Percentiles rank a stretch among this genome's conserved stretches.
phyloP scores from a whole-genome alignment of 2,329 filamentous ascomycete genomes.

The Pochonia chlamydosporia region DNA sequence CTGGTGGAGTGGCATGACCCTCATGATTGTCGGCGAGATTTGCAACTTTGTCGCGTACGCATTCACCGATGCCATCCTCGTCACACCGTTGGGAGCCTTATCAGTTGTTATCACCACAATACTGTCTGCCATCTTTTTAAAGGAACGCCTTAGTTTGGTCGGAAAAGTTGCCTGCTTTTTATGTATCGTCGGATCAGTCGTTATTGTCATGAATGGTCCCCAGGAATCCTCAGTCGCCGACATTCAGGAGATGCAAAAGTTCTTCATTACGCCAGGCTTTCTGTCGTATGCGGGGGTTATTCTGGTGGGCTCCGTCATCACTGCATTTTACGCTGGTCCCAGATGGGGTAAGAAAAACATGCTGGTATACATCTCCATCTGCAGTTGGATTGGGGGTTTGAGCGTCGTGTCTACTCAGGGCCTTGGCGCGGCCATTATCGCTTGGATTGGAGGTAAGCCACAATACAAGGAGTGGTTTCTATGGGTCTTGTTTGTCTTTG shows the following conservation, averaged over 20 bases:
- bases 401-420: constrained; percentile 95
- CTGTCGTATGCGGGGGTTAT: constrained; percentile 79
- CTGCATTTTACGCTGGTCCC: constrained; percentile 76
- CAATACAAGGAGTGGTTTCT: constrained; percentile 99
- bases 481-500: constrained; percentile 87
- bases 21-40: constrained; percentile 95
- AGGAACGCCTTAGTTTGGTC: constrained; percentile 90
- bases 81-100: constrained; percentile 85
- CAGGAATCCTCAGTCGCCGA: constrained; percentile 75
- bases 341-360: constrained; percentile 94
- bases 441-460: constrained; percentile 71
- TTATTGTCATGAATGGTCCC: constrained; percentile 93
- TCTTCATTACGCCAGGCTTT: constrained; percentile 82
- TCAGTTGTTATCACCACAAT: constrained; percentile 90
- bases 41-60: constrained; percentile 98
- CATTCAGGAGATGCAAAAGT: constrained; percentile 89
- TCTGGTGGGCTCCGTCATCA: constrained; percentile 63
- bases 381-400: constrained; percentile 87
- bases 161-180: constrained; percentile 95
- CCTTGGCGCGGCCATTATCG: constrained; percentile 82
- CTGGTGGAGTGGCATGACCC: constrained; percentile 94
- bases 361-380: constrained; percentile 95
- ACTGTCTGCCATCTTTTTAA: constrained; percentile 88
- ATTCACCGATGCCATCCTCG: constrained; percentile 92
- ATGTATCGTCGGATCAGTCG: constrained; percentile 86